These are phyloP conservation scores for Xerophyta viscosa DNA, from an alignment of 106 monocot genomes.

Conservation along the genomic window DNA sequence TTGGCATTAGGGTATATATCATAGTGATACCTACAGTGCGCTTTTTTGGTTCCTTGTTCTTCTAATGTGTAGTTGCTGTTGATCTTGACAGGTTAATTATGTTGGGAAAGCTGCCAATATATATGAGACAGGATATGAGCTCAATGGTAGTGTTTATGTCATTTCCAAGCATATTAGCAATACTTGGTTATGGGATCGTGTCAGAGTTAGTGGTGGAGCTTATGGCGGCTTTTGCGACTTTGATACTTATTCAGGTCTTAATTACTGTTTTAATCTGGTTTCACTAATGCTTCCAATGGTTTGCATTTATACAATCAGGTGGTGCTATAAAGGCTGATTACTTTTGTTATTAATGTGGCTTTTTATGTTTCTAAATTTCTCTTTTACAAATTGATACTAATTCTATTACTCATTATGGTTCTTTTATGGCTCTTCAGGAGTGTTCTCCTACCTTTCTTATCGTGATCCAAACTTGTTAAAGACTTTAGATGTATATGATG, in stretches of 20 bases:
- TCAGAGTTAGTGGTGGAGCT: conserved; percentile 98
- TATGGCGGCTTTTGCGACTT: conserved; percentile 99
- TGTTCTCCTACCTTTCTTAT: conserved; percentile 92
- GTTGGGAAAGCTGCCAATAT: conserved; percentile 93
- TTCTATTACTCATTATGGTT: too few relatives aligned
- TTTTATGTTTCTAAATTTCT: not conserved
- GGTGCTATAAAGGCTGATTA: too few relatives aligned
- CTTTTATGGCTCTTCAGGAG: conserved; percentile 38
- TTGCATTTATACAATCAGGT: too few relatives aligned
- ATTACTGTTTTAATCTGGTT: too few relatives aligned
- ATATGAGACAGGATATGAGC: conserved; percentile 83
- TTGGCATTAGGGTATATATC: too few relatives aligned
- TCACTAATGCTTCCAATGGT: too few relatives aligned
- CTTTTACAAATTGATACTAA: too few relatives aligned
- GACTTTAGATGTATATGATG: conserved; percentile 92
- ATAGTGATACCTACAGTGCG: too few relatives aligned
- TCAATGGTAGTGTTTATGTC: conserved; percentile 91
- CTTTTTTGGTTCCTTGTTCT: too few relatives aligned
- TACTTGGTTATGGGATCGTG: conserved; percentile 97
- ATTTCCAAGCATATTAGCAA: conserved; percentile 91
- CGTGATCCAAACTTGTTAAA: conserved; percentile 95
- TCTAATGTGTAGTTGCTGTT: too few relatives aligned
- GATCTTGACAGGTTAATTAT: conserved; percentile 99
- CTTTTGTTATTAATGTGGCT: too few relatives aligned
- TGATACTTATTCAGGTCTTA: conserved; percentile 94